Evolutionary conservation across 352 stramenopile genomes (phyloP).

Genomic region (Peronosclerospora sorghi): DNA sequence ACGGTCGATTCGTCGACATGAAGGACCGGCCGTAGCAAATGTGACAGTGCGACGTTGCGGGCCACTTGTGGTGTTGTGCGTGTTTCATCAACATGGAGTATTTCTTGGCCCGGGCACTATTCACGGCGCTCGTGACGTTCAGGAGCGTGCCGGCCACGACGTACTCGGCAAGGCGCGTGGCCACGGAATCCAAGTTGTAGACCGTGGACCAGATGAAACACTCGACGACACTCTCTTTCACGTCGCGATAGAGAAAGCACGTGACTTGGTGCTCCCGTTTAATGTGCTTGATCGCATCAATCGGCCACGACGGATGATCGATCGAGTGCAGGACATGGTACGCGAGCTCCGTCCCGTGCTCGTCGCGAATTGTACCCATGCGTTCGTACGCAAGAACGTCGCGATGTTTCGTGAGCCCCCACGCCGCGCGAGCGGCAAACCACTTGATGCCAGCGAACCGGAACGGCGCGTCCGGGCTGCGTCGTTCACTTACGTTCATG

Average conservation of each 20-base stretch:
- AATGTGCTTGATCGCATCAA: slow-evolving; percentile 31
- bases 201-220: slow-evolving; percentile 33
- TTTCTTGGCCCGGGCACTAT: slow-evolving; percentile 33
- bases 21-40: slow-evolving; percentile 33
- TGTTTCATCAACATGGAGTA: slow-evolving; percentile 28
- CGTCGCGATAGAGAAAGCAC: slow-evolving; percentile 32
- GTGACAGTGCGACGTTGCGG: slow-evolving; percentile 23
- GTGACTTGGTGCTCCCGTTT: slow-evolving; percentile 37
- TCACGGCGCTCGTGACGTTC: slow-evolving; percentile 23
- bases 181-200: slow-evolving; percentile 29
- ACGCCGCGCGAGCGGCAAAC: slow-evolving; percentile 27
- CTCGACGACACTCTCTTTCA: slow-evolving; percentile 22
- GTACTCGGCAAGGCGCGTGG: slow-evolving; percentile 31
- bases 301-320: slow-evolving; percentile 37
- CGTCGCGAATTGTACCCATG: slow-evolving; percentile 41
- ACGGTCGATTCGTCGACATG: slow-evolving; percentile 28
- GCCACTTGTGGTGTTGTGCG: slow-evolving; percentile 22
- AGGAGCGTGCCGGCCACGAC: slow-evolving; percentile 26
- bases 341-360: slow-evolving; percentile 30
- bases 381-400: slow-evolving; percentile 37
- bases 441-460: slow-evolving; percentile 41
- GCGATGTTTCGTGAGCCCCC: slow-evolving; percentile 27
- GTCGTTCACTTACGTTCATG: slow-evolving; percentile 28
- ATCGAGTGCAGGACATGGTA: slow-evolving; percentile 53
- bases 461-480: slow-evolving; percentile 24